phyloP scores from a whole-genome alignment of 306 rosid genomes.

The Pyrus pyrifolia region DNA sequence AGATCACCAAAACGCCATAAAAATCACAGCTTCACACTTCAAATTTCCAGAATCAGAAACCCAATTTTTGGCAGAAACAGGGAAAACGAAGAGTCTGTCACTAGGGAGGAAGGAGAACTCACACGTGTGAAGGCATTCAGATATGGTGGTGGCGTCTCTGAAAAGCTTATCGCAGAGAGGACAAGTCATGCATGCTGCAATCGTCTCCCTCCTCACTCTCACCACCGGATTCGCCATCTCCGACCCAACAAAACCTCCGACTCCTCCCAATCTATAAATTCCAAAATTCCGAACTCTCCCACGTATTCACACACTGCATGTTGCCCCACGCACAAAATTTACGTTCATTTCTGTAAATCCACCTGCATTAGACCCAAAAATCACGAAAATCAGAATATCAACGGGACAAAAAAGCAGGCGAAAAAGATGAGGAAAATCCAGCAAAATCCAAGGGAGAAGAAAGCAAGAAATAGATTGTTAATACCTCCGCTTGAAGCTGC shows the following conservation, averaged over 20 bases:
- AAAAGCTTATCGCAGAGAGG: slow-evolving; percentile 70
- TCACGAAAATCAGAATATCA: neutral
- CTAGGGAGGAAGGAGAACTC: slow-evolving; percentile 22
- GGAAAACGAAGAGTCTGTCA: slow-evolving; percentile 1
- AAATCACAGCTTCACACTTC: neutral
- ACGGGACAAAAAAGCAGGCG: neutral
- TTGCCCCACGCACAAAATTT: slow-evolving; percentile 26
- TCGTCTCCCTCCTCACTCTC: slow-evolving; percentile 53
- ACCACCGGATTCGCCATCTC: slow-evolving; percentile 74
- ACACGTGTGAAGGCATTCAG: slow-evolving; percentile 99
- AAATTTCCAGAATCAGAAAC: slow-evolving; percentile 20
- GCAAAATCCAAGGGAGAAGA: neutral
- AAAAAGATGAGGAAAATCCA: slow-evolving; percentile 4
- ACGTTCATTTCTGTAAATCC: slow-evolving; percentile 47
- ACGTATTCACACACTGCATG: slow-evolving; percentile 63
- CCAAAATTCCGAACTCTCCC: slow-evolving; percentile 10
- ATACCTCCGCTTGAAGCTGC: neutral
- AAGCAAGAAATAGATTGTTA: neutral
- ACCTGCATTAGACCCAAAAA: slow-evolving; percentile 31
- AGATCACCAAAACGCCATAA: neutral
- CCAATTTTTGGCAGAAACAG: neutral
- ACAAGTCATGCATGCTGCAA: slow-evolving; percentile 92
- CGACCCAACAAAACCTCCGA: slow-evolving; percentile 7
- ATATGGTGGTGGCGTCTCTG: slow-evolving; percentile 84
- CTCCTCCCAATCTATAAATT: slow-evolving; percentile 4